These are phyloP conservation scores for Heracleum sosnowskyi DNA, from an alignment of 129 eudicot species.

Conservation along the genomic window DNA sequence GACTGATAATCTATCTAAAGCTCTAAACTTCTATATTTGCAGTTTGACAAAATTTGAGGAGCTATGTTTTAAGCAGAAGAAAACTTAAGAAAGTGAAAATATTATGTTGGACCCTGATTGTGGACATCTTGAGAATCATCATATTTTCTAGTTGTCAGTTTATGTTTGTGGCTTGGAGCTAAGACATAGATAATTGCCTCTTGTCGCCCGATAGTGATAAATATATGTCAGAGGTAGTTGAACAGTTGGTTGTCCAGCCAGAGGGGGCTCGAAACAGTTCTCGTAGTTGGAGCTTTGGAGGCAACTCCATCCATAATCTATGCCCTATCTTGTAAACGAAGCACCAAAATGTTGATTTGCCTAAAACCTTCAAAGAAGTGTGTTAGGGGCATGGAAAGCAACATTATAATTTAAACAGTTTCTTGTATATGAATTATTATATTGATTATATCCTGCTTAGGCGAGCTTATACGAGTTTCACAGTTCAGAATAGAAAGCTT, in stretches of 20 bases:
- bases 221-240: too few species aligned
- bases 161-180: background rate
- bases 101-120: background rate
- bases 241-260: background rate
- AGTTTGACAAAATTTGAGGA: slow-evolving; percentile 61
- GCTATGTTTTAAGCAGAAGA: slow-evolving; percentile 31
- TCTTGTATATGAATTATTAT: too few species aligned
- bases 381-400: too few species aligned
- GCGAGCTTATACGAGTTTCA: background rate
- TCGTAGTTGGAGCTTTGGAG: background rate
- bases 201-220: background rate
- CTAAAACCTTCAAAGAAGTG: too few species aligned
- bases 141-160: too few species aligned
- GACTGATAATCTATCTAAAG: background rate
- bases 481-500: too few species aligned
- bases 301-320: background rate
- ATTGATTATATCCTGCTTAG: background rate
- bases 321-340: background rate
- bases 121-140: too few species aligned
- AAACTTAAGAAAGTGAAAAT: background rate
- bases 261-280: background rate
- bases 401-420: too few species aligned
- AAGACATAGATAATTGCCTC: background rate
- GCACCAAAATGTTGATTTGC: too few species aligned
- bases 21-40: slow-evolving; percentile 16